Conservation (phyloP, 345 rosid genomes). For the Punica granatum region DNA sequence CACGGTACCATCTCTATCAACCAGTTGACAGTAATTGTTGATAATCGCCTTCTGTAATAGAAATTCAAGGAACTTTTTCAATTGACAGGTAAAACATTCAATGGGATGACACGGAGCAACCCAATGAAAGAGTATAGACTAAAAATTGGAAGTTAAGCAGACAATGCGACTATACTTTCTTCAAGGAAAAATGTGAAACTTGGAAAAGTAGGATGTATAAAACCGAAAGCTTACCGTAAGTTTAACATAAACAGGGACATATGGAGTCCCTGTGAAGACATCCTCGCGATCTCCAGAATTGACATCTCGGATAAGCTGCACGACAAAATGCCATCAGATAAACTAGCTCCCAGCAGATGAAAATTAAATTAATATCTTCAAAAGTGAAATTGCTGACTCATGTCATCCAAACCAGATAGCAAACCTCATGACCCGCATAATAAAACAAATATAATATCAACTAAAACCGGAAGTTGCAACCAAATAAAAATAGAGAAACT, state of each 20-base stretch:
- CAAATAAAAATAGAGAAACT: not conserved
- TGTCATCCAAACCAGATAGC: not conserved
- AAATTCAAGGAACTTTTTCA: slow-evolving; percentile 13
- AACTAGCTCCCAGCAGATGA: not conserved
- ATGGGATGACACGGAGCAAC: not conserved
- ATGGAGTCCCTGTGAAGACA: slow-evolving; percentile 45
- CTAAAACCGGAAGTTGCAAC: not conserved
- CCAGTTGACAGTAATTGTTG: slow-evolving; percentile 71
- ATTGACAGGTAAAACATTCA: not conserved
- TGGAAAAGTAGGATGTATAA: not conserved
- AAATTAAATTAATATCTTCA: not conserved
- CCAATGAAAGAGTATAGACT: not conserved
- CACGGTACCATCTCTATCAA: slow-evolving; percentile 58
- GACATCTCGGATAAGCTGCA: slow-evolving; percentile 84
- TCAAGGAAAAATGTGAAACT: not conserved
- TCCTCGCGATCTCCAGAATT: slow-evolving; percentile 46
- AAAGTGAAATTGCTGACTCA: too few relatives aligned
- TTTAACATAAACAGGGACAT: slow-evolving; percentile 72
- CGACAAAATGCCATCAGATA: slow-evolving; percentile 11
- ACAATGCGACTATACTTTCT: not conserved
- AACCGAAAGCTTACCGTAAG: slow-evolving; percentile 55
- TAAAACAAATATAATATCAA: not conserved
- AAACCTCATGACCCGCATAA: not conserved
- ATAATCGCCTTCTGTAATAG: slow-evolving; percentile 51
- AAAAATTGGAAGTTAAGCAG: not conserved